phyloP scores from a whole-genome alignment of 2,329 filamentous ascomycete species.

The Aspergillus sp. region DNA sequence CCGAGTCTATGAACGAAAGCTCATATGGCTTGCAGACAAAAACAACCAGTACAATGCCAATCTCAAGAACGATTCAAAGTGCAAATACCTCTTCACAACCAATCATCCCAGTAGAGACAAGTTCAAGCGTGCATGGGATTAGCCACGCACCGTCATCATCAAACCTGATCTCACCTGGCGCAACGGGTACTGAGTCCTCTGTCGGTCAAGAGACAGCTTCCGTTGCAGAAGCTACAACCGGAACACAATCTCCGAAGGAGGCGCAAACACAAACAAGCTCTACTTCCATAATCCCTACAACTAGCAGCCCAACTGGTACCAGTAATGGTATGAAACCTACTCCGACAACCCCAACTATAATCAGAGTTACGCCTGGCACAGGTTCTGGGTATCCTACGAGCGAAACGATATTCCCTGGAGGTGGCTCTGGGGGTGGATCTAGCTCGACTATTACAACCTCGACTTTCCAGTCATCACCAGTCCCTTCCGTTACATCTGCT shows the following conservation, averaged over 20 bases:
- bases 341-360: conserved; percentile 1
- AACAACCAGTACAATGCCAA: neutral
- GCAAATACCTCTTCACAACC: neutral
- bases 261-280: too few relatives aligned
- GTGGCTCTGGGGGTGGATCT: neutral
- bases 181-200: neutral
- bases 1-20: neutral
- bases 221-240: too few relatives aligned
- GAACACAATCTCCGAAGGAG: too few relatives aligned
- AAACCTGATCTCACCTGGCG: neutral
- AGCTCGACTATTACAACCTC: neutral
- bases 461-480: neutral
- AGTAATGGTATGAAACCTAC: neutral
- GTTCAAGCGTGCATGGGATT: neutral
- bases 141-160: neutral
- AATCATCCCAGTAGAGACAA: neutral
- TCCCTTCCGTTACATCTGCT: neutral
- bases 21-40: neutral
- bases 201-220: neutral
- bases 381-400: neutral
- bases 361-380: conserved; percentile 6
- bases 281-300: too few relatives aligned
- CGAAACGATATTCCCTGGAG: neutral
- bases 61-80: neutral
- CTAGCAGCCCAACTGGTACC: too few relatives aligned